Conservation (phyloP, 2,329 filamentous ascomycete genomes). For the Scedosporium dehoogii region DNA sequence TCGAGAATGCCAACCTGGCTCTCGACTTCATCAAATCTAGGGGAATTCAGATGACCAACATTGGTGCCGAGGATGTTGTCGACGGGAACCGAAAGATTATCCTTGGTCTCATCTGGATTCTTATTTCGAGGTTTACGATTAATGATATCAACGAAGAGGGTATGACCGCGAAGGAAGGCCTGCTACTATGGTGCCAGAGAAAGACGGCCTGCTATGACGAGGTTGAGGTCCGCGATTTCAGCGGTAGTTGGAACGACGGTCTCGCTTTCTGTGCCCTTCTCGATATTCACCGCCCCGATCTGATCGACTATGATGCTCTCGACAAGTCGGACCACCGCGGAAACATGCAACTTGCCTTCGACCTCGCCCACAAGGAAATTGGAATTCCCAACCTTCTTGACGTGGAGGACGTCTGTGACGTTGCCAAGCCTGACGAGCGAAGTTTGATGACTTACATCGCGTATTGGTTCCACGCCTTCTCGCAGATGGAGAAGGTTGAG, state of each 20-base stretch:
- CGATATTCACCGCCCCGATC: constrained; percentile 91
- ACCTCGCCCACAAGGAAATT: constrained; percentile 92
- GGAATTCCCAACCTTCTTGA: constrained; percentile 93
- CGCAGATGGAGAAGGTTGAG: constrained; percentile 96
- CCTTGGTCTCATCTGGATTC: constrained; percentile 91
- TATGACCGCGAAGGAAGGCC: constrained; percentile 91
- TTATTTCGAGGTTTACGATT: constrained; percentile 96
- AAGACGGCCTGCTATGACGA: constrained; percentile 99
- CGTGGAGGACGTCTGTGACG: constrained; percentile 96
- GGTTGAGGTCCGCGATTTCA: constrained; percentile 92
- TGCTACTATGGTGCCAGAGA: constrained; percentile 93
- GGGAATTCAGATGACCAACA: constrained; percentile 96
- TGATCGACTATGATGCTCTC: constrained; percentile 92
- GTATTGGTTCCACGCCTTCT: constrained; percentile 99
- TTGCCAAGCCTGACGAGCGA: constrained; percentile 88
- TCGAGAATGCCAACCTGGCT: constrained; percentile 95
- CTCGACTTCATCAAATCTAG: constrained; percentile 86
- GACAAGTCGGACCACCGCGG: constrained; percentile 91
- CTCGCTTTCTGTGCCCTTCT: constrained; percentile 92
- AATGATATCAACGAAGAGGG: constrained; percentile 98
- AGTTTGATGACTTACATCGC: constrained; percentile 99
- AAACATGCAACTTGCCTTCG: constrained; percentile 97
- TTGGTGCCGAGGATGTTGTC: constrained; percentile 95
- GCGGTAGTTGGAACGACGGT: constrained; percentile 92
- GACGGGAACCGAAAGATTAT: constrained; percentile 98